phyloP scores from a whole-genome alignment of 2,329 filamentous ascomycete species.

The Volutella citrinella region DNA sequence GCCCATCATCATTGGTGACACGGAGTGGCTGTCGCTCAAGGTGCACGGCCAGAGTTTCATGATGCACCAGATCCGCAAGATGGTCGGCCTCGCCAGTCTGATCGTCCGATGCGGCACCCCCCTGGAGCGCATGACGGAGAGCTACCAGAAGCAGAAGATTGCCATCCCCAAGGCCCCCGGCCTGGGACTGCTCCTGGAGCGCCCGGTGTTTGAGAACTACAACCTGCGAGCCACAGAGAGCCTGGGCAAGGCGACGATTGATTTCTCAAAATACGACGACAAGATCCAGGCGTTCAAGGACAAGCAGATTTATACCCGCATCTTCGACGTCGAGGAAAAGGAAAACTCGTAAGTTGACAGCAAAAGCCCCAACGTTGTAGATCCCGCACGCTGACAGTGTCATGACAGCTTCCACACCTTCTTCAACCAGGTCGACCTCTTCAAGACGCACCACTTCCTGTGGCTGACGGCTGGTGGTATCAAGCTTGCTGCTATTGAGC shows the following conservation, averaged over 20 bases:
- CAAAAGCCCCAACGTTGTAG: not conserved
- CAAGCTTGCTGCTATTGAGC: slow-evolving; percentile 49
- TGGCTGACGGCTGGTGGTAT: slow-evolving; percentile 72
- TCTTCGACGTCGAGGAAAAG: slow-evolving; percentile 85
- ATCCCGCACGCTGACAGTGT: not conserved
- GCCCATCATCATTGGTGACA: slow-evolving; percentile 83
- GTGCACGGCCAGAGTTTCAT: slow-evolving; percentile 99
- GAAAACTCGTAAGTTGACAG: slow-evolving; percentile 76
- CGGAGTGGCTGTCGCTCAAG: slow-evolving; percentile 92
- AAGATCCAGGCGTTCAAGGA: slow-evolving; percentile 89
- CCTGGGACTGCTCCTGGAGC: slow-evolving; percentile 81
- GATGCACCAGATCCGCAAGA: slow-evolving; percentile 99
- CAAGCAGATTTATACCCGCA: slow-evolving; percentile 84
- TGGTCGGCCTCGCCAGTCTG: slow-evolving; percentile 90
- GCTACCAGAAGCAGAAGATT: slow-evolving; percentile 69
- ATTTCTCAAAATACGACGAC: slow-evolving; percentile 74
- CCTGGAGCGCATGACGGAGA: slow-evolving; percentile 66
- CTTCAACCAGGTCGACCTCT: slow-evolving; percentile 77
- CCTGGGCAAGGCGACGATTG: slow-evolving; percentile 65
- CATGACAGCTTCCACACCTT: slow-evolving; percentile 70
- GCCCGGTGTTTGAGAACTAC: slow-evolving; percentile 88
- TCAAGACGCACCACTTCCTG: slow-evolving; percentile 67
- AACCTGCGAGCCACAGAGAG: slow-evolving; percentile 68
- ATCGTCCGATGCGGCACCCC: slow-evolving; percentile 81
- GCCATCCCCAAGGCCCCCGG: slow-evolving; percentile 93